Conservation (phyloP, 2,329 filamentous ascomycete genomes). For the Aspergillus sp. region DNA sequence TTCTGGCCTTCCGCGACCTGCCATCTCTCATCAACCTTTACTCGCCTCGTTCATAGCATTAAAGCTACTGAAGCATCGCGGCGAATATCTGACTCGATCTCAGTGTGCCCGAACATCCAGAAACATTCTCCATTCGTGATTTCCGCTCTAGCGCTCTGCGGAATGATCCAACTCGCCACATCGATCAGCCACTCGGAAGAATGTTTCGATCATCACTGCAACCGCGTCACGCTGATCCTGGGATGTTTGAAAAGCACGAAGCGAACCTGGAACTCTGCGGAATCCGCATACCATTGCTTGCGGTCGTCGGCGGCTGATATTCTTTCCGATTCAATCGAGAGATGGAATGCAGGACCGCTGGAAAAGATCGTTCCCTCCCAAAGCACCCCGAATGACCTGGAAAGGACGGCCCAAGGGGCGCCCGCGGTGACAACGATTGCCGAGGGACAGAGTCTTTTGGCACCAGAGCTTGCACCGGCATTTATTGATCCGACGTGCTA, state of each 20-base stretch:
- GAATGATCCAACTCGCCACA: slow-evolving; percentile 36
- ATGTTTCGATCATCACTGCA: slow-evolving; percentile 40
- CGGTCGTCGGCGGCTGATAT: slow-evolving; percentile 29
- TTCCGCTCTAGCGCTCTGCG: slow-evolving; percentile 29
- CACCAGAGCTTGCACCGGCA: slow-evolving; percentile 24
- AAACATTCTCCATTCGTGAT: slow-evolving; percentile 35
- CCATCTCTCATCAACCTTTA: slow-evolving; percentile 32
- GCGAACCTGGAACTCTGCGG: slow-evolving; percentile 31
- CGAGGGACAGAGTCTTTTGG: slow-evolving; percentile 27
- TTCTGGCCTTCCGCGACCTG: slow-evolving; percentile 27
- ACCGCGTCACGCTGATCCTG: slow-evolving; percentile 36
- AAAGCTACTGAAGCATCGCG: slow-evolving; percentile 37
- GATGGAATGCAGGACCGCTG: slow-evolving; percentile 27
- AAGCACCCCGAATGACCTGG: slow-evolving; percentile 18
- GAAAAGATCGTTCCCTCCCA: slow-evolving; percentile 22
- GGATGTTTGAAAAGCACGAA: slow-evolving; percentile 34
- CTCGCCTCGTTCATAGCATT: slow-evolving; percentile 34
- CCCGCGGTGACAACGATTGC: slow-evolving; percentile 15
- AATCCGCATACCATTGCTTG: slow-evolving; percentile 27
- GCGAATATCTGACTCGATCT: slow-evolving; percentile 32
- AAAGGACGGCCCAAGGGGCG: slow-evolving; percentile 13
- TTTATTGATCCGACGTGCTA: slow-evolving; percentile 34
- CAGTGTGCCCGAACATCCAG: slow-evolving; percentile 31
- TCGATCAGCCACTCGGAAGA: slow-evolving; percentile 33
- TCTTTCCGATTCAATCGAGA: slow-evolving; percentile 27